These are phyloP conservation scores for Lipomyces yamanashiensis DNA, from an alignment of 805 yeast genomes.

Conservation along the genomic window DNA sequence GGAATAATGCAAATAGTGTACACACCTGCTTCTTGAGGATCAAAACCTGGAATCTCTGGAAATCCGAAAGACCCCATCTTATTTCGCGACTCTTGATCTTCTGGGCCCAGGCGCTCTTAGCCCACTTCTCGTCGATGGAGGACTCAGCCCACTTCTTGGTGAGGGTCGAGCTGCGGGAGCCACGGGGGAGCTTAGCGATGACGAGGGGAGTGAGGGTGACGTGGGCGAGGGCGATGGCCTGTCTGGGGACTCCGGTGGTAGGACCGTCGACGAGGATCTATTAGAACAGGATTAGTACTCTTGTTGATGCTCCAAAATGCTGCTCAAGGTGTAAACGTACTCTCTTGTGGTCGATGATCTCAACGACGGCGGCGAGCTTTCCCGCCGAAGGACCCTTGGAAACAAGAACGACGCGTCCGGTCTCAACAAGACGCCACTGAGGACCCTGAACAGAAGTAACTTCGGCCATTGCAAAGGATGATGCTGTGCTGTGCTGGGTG, in stretches of 20 bases:
- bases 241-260: conserved; percentile 84
- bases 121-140: conserved; percentile 88
- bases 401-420: conserved; percentile 97
- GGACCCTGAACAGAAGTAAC: conserved; percentile 84
- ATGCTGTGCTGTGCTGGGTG: conserved; percentile 12
- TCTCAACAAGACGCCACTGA: conserved; percentile 99
- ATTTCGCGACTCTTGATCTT: conserved; percentile 93
- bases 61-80: conserved; percentile 92
- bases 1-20: not conserved
- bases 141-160: conserved; percentile 93
- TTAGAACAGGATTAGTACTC: not conserved
- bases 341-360: conserved; percentile 99
- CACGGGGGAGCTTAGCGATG: conserved; percentile 86
- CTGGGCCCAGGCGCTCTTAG: conserved; percentile 94
- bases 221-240: conserved; percentile 83
- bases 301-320: not conserved
- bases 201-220: conserved; percentile 93
- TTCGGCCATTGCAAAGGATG: conserved; percentile 57
- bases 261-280: conserved; percentile 97
- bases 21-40: conserved; percentile 90
- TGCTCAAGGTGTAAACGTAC: conserved; percentile 53
- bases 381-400: conserved; percentile 73
- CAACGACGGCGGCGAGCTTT: conserved; percentile 95
- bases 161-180: conserved; percentile 84
- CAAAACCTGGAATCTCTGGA: conserved; percentile 99